Conservation (phyloP, 2,329 filamentous ascomycete species). For the Fusarium drepaniforme region DNA sequence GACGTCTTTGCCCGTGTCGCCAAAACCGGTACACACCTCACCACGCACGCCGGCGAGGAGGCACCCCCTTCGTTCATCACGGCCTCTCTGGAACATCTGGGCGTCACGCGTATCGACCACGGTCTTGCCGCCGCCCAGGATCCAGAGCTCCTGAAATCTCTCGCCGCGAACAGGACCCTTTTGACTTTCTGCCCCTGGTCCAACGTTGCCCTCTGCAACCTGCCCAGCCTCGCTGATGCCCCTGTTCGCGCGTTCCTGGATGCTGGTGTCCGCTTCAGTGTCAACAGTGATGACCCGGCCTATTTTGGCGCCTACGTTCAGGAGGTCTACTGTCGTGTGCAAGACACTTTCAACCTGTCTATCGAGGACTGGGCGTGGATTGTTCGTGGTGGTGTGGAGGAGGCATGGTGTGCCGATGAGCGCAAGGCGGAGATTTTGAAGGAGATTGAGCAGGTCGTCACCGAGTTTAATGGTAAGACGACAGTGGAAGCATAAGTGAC, state of each 20-base stretch:
- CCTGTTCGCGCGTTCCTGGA: constrained; percentile 75
- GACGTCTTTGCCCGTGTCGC: constrained; percentile 66
- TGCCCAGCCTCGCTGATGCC: constrained; percentile 47
- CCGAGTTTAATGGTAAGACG: constrained; percentile 24
- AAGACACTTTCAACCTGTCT: constrained; percentile 75
- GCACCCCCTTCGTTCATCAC: constrained; percentile 75
- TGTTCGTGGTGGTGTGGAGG: constrained; percentile 70
- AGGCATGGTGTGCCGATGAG: constrained; percentile 75
- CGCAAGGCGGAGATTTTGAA: constrained; percentile 71
- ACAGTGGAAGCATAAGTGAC: constrained; percentile 7
- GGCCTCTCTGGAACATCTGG: constrained; percentile 71
- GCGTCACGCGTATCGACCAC: constrained; percentile 79
- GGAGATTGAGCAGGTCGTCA: constrained; percentile 52
- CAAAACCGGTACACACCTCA: constrained; percentile 68
- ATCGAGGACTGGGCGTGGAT: constrained; percentile 76
- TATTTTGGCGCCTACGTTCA: constrained; percentile 83
- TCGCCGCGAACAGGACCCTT: constrained; percentile 69
- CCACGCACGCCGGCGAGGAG: constrained; percentile 83
- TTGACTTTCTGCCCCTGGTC: constrained; percentile 80
- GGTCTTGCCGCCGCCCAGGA: constrained; percentile 76
- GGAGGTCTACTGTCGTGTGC: constrained; percentile 79
- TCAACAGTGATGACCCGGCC: constrained; percentile 81
- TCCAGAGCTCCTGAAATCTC: constrained; percentile 65
- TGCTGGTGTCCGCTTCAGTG: constrained; percentile 73
- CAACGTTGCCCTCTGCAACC: constrained; percentile 65